Base-by-base conservation (phyloP, 495 filamentous ascomycete species). In the Pseudevernia furfuracea region DNA sequence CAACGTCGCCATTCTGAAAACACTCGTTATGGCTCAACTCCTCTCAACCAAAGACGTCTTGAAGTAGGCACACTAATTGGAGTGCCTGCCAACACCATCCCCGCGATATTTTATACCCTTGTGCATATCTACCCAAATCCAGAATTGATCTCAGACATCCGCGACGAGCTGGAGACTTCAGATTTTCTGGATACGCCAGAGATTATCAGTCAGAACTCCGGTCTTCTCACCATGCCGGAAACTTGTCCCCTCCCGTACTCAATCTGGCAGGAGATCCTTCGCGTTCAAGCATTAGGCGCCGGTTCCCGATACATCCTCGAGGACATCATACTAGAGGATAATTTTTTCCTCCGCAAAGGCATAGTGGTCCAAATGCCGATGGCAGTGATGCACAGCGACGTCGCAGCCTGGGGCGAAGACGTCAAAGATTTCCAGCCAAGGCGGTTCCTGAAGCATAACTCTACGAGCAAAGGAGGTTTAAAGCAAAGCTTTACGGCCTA, bases 1-100 rank as follows among this genome's bases (percentile, higher is more conserved):
- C 25, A 67, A n/a, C 48, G 60, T 25, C 52, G 65, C 11, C 38
- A 67, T 43, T 46, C 60, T 23, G 61, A 28, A n/a, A 65, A 64
- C 57, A 63, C 55, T 15, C 43, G 57, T 14, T 62, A 69, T 49
- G 58, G 61, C 46, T 8, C 67, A 37, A 52, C 44, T 25, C 43
- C 41, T 21, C 43, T 36, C 37, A 67, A 67, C 25, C 57, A 63
- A 46, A 65, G 65, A 28, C 71, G 74, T 36, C 71, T 75, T 23
- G 79, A 82, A 69, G 75, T 75, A 9, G 71, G 74, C 0, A 73
- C 71, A 34, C 71, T 71, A 0, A 65, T 81, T 48, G 82, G 74
- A 0, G 62, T 82, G 25, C 62, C 82, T 2, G 79, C 77, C 34
- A 83, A 83, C 68, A 82, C 79, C 7, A 70, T 77, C 43, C 80